A percentile compares a stretch with the other conserved stretches of the same genome.
These are phyloP conservation scores for Metschnikowia orientalis DNA, from an alignment of 805 yeast genomes.

Conservation along the genomic window DNA sequence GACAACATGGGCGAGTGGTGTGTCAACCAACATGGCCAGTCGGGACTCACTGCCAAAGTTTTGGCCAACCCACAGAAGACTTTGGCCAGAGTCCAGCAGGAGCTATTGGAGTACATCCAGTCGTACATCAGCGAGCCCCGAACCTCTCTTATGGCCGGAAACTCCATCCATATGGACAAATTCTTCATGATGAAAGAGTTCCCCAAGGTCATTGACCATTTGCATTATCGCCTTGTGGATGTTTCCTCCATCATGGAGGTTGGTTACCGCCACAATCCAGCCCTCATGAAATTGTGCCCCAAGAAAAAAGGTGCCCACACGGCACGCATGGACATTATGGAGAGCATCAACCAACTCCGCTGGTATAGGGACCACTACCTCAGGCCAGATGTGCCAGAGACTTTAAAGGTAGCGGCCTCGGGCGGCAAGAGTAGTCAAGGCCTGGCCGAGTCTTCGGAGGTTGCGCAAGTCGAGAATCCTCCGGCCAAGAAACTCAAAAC, in stretches of 20 bases:
- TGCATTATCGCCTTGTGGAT: constrained; percentile 78
- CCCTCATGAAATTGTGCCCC: constrained; percentile 53
- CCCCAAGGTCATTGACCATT: constrained; percentile 61
- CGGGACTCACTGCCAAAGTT: constrained; percentile 75
- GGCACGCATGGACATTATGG: constrained; percentile 82
- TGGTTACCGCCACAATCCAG: constrained; percentile 71
- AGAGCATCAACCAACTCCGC: constrained; percentile 76
- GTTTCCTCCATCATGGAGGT: constrained; percentile 85
- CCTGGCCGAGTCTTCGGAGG: neutral
- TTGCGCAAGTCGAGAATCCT: neutral
- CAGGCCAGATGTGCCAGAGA: constrained; percentile 19
- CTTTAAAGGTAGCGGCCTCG: neutral
- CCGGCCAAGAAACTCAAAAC: neutral
- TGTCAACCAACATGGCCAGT: constrained; percentile 64
- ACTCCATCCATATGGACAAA: constrained; percentile 87
- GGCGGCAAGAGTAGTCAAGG: neutral
- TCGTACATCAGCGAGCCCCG: constrained; percentile 48
- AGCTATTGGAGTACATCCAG: constrained; percentile 58
- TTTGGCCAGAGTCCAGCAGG: constrained; percentile 56
- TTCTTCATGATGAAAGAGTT: constrained; percentile 79
- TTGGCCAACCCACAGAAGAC: constrained; percentile 50
- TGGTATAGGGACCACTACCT: constrained; percentile 74
- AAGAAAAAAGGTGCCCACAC: constrained; percentile 72
- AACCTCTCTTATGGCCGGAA: constrained; percentile 81
- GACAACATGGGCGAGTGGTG: constrained; percentile 89